Conservation (phyloP, 2,329 filamentous ascomycete species). For the Lachnellula willkommii region DNA sequence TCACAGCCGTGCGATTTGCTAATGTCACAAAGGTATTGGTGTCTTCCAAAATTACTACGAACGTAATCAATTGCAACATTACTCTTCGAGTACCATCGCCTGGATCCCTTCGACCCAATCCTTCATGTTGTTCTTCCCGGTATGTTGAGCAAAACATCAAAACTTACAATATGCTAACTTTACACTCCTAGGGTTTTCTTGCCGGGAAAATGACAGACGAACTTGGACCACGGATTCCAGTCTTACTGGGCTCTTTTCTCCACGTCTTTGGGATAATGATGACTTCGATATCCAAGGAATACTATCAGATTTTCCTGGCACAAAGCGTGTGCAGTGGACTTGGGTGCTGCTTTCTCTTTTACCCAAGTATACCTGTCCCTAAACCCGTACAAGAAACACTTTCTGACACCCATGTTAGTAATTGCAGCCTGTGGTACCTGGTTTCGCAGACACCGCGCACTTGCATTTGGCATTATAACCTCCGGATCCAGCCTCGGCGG, state of each 20-base stretch:
- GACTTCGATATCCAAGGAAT: constrained; percentile 32
- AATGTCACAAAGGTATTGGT: constrained; percentile 33
- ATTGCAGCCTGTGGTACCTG: constrained; percentile 38
- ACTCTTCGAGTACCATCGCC: constrained; percentile 33
- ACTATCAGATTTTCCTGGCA: constrained; percentile 37
- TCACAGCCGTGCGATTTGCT: background rate
- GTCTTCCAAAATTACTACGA: constrained; percentile 36
- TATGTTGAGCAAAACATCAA: background rate
- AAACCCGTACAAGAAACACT: constrained; percentile 38
- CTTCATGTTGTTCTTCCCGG: constrained; percentile 38
- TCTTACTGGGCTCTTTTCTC: constrained; percentile 21
- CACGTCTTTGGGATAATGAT: constrained; percentile 34
- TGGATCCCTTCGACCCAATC: constrained; percentile 45
- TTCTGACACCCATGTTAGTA: background rate
- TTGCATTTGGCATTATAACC: constrained; percentile 42
- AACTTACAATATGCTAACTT: background rate
- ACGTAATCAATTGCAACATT: constrained; percentile 31
- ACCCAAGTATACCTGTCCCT: constrained; percentile 29
- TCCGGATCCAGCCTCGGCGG: constrained; percentile 44
- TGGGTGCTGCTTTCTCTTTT: constrained; percentile 34
- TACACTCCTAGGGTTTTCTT: background rate
- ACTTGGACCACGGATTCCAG: constrained; percentile 3
- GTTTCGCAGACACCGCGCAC: constrained; percentile 40
- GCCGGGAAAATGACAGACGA: constrained; percentile 2
- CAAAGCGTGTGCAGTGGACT: constrained; percentile 36